A percentile compares a stretch with the other conserved stretches of the same genome.
Evolutionary conservation across 2,329 filamentous ascomycete species (phyloP).

Genomic region (Thelonectria olida): DNA sequence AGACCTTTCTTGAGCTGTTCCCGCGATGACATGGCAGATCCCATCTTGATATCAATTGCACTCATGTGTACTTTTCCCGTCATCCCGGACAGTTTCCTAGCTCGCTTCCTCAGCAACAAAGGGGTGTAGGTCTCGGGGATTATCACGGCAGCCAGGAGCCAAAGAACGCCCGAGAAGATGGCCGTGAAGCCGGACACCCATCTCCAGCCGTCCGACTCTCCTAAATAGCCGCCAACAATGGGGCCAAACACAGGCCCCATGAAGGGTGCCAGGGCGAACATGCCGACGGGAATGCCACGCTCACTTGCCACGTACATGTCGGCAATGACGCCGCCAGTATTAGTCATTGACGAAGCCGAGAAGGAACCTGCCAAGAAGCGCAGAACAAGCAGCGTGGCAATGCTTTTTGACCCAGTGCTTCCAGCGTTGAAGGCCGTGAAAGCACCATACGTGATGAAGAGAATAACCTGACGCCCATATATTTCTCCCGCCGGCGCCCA

Average conservation of each 20-base stretch:
- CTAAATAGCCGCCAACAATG: conserved; percentile 74
- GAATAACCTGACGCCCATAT: conserved; percentile 71
- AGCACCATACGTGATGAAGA: conserved; percentile 62
- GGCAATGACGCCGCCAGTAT: conserved; percentile 80
- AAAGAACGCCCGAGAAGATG: conserved; percentile 71
- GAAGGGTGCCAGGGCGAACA: conserved; percentile 81
- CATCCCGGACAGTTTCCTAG: conserved; percentile 26
- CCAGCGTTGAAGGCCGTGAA: conserved; percentile 81
- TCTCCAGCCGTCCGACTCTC: conserved; percentile 74
- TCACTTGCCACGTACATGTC: conserved; percentile 83
- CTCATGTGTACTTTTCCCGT: conserved; percentile 28
- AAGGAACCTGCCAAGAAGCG: conserved; percentile 80
- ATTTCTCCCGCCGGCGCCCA: conserved; percentile 82
- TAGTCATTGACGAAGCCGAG: conserved; percentile 82
- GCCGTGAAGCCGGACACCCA: conserved; percentile 87
- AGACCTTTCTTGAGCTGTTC: conserved; percentile 75
- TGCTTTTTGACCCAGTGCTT: conserved; percentile 77
- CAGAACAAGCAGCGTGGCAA: conserved; percentile 76
- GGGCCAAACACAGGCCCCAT: conserved; percentile 65
- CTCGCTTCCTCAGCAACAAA: conserved; percentile 64
- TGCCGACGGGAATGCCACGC: conserved; percentile 82
- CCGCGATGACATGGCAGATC: neutral
- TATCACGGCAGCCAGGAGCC: conserved; percentile 79
- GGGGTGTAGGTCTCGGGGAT: conserved; percentile 87
- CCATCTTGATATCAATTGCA: conserved; percentile 17